Percentiles rank a stretch among this genome's conserved stretches.
These are phyloP conservation scores for Acrocalymma vagum DNA, from an alignment of 2,329 filamentous ascomycete genomes.

Conservation along the genomic window DNA sequence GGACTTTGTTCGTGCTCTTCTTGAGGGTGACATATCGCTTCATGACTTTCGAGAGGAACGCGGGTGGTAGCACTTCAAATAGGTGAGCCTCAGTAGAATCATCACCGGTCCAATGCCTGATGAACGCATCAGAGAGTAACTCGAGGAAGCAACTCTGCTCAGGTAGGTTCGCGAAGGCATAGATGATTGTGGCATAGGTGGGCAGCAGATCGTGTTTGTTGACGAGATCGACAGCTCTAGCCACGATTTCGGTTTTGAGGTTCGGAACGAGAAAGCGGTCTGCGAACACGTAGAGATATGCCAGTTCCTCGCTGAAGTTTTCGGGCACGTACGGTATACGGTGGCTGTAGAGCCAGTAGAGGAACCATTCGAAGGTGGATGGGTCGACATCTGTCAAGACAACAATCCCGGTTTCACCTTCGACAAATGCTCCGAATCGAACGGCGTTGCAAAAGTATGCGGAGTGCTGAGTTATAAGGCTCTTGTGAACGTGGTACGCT, in stretches of 20 bases:
- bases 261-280: conserved; percentile 1
- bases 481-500: conserved; percentile 4
- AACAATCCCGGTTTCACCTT: conserved; percentile 20
- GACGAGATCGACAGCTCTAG: too few relatives aligned
- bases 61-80: too few relatives aligned
- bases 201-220: neutral
- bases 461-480: conserved; percentile 1
- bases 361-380: conserved; percentile 29
- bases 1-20: too few relatives aligned
- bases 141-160: neutral
- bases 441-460: conserved; percentile 2
- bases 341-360: conserved; percentile 31
- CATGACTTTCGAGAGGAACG: too few relatives aligned
- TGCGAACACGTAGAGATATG: conserved; percentile 11
- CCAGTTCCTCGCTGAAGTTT: conserved; percentile 1
- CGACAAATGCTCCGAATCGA: too few relatives aligned
- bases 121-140: too few relatives aligned
- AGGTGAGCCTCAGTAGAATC: too few relatives aligned
- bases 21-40: too few relatives aligned
- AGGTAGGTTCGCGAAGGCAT: neutral
- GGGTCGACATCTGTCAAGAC: conserved; percentile 28
- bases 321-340: conserved; percentile 3
- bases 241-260: conserved; percentile 1
- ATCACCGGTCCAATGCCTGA: too few relatives aligned
- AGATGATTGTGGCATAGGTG: neutral